Evolutionary conservation across 805 yeast genomes (phyloP).

Genomic region (Scheffersomyces amazonensis): DNA sequence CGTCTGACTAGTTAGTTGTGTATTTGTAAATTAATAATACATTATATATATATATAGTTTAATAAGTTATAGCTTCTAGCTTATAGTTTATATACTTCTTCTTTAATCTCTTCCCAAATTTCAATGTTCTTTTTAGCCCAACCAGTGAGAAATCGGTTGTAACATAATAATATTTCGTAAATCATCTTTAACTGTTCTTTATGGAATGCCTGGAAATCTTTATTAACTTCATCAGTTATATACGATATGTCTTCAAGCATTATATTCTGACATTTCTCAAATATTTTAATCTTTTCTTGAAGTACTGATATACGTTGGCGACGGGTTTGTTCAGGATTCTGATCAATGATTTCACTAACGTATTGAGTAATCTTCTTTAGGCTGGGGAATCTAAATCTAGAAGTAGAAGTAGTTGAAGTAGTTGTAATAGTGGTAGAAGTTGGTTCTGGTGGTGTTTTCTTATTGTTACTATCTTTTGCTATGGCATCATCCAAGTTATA

Average conservation of each 20-base stretch:
- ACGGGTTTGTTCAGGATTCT: conserved; percentile 63
- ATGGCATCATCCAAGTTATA: conserved; percentile 15
- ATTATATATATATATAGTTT: not conserved
- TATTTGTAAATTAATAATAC: not conserved
- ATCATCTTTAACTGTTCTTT: conserved; percentile 49
- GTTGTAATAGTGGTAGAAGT: conserved; percentile 16
- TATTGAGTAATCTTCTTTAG: conserved; percentile 49
- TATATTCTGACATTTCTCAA: conserved; percentile 49
- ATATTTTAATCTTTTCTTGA: conserved; percentile 48
- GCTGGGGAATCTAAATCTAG: conserved; percentile 53
- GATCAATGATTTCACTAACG: conserved; percentile 57
- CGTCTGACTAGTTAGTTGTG: not conserved
- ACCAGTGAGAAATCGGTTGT: conserved; percentile 52
- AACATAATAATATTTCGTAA: conserved; percentile 49
- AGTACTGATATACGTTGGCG: conserved; percentile 49
- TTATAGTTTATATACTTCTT: conserved; percentile 28
- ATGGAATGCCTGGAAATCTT: conserved; percentile 49
- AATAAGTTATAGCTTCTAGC: not conserved
- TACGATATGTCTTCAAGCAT: conserved; percentile 39
- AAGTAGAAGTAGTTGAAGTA: conserved; percentile 9
- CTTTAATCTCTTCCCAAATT: conserved; percentile 63
- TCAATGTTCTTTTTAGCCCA: conserved; percentile 71
- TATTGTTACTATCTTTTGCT: not conserved
- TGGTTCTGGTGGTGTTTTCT: conserved; percentile 2
- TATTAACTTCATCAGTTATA: conserved; percentile 43